phyloP scores from a whole-genome alignment of 139 green algal species.

The Limnomonas spitsbergensis region DNA sequence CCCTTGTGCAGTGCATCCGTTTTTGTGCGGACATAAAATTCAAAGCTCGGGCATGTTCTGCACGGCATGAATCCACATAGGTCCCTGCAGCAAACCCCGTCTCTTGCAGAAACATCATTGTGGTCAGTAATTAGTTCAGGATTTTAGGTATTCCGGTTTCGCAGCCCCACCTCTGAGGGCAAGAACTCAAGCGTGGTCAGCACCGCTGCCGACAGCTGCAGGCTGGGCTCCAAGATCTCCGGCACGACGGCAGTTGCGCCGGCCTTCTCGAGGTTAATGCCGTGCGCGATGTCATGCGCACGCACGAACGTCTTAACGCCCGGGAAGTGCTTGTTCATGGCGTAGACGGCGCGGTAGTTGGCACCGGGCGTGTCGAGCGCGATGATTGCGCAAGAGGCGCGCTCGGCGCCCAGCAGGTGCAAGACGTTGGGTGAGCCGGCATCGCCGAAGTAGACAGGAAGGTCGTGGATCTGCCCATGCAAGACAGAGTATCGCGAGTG shows the following conservation, averaged over 20 bases:
- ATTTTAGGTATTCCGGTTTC: neutral
- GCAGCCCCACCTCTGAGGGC: neutral
- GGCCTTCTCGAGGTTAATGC: constrained; percentile 89
- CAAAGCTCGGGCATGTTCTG: neutral
- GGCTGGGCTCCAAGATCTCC: constrained; percentile 92
- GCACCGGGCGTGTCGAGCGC: constrained; percentile 84
- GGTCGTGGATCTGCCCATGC: constrained; percentile 62
- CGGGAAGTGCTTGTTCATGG: constrained; percentile 89
- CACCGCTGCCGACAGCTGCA: constrained; percentile 92
- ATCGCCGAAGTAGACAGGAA: constrained; percentile 98
- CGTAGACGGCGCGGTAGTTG: constrained; percentile 93
- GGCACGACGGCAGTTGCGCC: constrained; percentile 51
- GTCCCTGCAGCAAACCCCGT: neutral
- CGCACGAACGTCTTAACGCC: constrained; percentile 89
- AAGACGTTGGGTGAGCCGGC: constrained; percentile 58
- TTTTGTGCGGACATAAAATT: neutral
- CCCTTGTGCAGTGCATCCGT: too few species aligned
- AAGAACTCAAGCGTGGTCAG: constrained; percentile 55
- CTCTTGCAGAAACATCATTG: neutral
- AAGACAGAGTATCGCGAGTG: too few species aligned
- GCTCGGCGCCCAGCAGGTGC: constrained; percentile 34
- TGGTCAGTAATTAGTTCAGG: neutral
- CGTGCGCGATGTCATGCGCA: constrained; percentile 91
- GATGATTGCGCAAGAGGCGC: constrained; percentile 67
- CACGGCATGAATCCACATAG: neutral